Evolutionary conservation across 2,329 filamentous ascomycete genomes (phyloP), one percentile per base, ranked within the genome.

Genomic region (Verticillium nonalfalfae): DNA sequence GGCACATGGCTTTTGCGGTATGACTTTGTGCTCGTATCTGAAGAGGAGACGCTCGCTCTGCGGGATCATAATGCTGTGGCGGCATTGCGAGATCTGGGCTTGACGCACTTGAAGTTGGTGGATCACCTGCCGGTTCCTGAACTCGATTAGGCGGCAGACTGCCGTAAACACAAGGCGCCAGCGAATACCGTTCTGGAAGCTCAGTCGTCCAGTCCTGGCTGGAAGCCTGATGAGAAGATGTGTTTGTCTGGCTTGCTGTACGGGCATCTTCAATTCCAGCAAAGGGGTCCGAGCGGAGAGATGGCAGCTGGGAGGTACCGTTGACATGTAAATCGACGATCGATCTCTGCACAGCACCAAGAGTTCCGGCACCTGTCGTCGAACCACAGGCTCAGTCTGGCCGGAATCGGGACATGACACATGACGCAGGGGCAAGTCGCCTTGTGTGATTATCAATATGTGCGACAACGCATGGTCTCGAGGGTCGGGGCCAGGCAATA

Each of bases 111-210:
- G 75, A 90, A 87, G 78, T 79, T 95, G 62, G 83, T 91, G 57
- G 85, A 93, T 69, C 90, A 91, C 61, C 73, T 94, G 68, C 90
- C 90, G 1, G 85, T 94, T 39, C 90, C 90, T 4, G 89, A 93
- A 67, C 61, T 84, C 45, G 81, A 84, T 45, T 65, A 52, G 36
- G 36, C 31, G 33, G 9, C 33, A 9, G 7, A 26, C 26, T 26
- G 26, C 26, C 26, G 26, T 26, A 26, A 26, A 26, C 26, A 26
- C 26, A 26, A 26, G 26, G 7, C n/a, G 15, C 13, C 18, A n/a
- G 4, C 45, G 18, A 7, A n/a, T 3, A 21, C 9, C 7, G 18
- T 3, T 21, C 45, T 50, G 45, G 1, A 7, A 45, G n/a, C 6
- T 56, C 33, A 26, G 26, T 26, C 26, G 26, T 4, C 26, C 26